phyloP scores from a whole-genome alignment of 208 protist genomes.

The Trypanosomatidae sp. region DNA sequence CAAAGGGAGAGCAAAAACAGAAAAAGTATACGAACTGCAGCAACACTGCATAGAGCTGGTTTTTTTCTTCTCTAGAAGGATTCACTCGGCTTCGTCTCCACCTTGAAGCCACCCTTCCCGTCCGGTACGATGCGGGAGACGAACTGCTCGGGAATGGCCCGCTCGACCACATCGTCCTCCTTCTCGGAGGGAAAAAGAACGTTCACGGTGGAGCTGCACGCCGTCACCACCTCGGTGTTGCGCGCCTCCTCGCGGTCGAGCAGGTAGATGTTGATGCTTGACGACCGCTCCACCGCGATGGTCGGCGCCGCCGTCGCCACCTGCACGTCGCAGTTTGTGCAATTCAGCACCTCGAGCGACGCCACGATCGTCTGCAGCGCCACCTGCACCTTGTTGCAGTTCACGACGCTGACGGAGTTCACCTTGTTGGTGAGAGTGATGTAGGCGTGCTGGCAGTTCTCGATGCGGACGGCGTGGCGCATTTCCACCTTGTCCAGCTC shows the following conservation, averaged over 20 bases:
- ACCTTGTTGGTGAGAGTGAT: constrained; percentile 78
- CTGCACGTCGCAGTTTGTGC: constrained; percentile 55
- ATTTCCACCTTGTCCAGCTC: constrained; percentile 57
- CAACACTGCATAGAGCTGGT: background rate
- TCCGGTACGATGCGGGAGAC: constrained; percentile 70
- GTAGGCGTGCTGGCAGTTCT: constrained; percentile 60
- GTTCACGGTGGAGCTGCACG: constrained; percentile 76
- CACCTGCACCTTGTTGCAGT: constrained; percentile 77
- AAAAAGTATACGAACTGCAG: background rate
- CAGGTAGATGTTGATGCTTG: constrained; percentile 70
- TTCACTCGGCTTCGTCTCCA: constrained; percentile 61
- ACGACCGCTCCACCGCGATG: constrained; percentile 60
- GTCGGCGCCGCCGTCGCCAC: constrained; percentile 60
- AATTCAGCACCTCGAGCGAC: constrained; percentile 70
- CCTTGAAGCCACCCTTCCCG: constrained; percentile 51
- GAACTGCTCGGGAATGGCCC: constrained; percentile 80
- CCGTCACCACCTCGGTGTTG: constrained; percentile 74
- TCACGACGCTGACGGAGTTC: constrained; percentile 71
- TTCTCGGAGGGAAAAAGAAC: constrained; percentile 59
- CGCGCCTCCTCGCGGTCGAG: constrained; percentile 47
- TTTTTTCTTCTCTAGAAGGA: constrained; percentile 10
- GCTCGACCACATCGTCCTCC: constrained; percentile 69
- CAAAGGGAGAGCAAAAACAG: too few species aligned
- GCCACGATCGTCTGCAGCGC: constrained; percentile 65
- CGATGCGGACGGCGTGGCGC: constrained; percentile 76